These are phyloP conservation scores for Boletus fagicola DNA, from an alignment of 768 basidiomycete species.

Conservation along the genomic window DNA sequence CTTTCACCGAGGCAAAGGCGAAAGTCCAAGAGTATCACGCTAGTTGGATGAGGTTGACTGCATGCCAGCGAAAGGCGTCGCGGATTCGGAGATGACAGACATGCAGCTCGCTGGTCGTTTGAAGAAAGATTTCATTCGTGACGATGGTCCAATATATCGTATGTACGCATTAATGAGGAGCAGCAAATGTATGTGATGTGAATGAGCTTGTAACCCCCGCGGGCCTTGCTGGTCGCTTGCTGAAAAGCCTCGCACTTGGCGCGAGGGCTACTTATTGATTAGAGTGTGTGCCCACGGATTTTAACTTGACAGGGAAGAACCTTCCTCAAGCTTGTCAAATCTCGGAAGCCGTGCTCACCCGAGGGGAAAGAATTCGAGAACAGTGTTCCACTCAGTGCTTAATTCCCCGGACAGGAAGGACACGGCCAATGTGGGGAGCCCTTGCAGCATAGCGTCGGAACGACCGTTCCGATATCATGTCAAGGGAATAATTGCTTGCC, in stretches of 20 bases:
- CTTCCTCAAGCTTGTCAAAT: conserved; percentile 9
- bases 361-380: neutral
- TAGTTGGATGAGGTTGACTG: neutral
- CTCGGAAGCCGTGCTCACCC: conserved; percentile 16
- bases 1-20: neutral
- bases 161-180: conserved; percentile 6
- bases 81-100: conserved; percentile 5
- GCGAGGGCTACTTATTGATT: conserved; percentile 15
- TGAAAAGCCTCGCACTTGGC: conserved; percentile 19
- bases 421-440: neutral
- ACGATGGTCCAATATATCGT: neutral
- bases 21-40: neutral
- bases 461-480: conserved; percentile 14
- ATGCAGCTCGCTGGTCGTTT: neutral
- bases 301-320: conserved; percentile 7
- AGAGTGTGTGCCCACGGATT: conserved; percentile 16
- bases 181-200: conserved; percentile 3
- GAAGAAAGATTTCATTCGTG: neutral
- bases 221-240: conserved; percentile 18
- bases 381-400: conserved; percentile 5
- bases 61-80: neutral
- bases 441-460: conserved; percentile 10
- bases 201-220: conserved; percentile 11
- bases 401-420: conserved; percentile 25
- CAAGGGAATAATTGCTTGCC: neutral